Evolutionary conservation across 306 rosid species (phyloP).

Genomic region (Malus orientalis): DNA sequence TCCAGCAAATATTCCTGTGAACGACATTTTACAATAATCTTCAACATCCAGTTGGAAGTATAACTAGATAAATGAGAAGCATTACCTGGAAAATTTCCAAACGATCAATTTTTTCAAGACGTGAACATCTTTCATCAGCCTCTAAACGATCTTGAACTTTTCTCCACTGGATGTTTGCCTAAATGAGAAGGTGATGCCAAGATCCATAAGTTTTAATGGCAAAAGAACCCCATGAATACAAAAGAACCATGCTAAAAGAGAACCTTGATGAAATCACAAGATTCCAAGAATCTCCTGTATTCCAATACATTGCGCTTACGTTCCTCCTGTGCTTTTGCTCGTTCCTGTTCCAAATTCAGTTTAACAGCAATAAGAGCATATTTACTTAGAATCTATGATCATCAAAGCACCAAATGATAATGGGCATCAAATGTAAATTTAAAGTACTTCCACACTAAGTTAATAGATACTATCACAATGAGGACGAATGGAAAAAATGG

Average conservation of each 20-base stretch:
- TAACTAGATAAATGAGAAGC: conserved; percentile 2
- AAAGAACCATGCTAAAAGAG: conserved; percentile 2
- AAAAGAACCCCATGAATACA: conserved; percentile 13
- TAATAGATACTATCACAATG: neutral
- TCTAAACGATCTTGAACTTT: conserved; percentile 90
- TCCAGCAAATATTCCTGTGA: conserved; percentile 69
- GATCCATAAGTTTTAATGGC: conserved; percentile 13
- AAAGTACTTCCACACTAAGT: neutral
- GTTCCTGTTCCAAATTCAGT: conserved; percentile 48
- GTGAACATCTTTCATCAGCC: conserved; percentile 83
- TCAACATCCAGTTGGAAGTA: conserved; percentile 8
- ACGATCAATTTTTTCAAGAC: conserved; percentile 83
- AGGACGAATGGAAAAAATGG: neutral
- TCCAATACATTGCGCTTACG: conserved; percentile 51
- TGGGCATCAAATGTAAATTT: neutral
- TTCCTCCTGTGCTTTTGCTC: conserved; percentile 70
- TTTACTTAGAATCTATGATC: conserved; percentile 1
- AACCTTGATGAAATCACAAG: conserved; percentile 92
- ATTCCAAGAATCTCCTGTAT: conserved; percentile 66
- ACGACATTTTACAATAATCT: conserved; percentile 18
- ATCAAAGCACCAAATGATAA: neutral
- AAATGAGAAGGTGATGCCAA: conserved; percentile 6
- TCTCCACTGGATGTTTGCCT: conserved; percentile 94
- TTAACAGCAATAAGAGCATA: conserved; percentile 16
- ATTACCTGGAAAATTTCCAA: conserved; percentile 72